Conservation (phyloP, 2,329 filamentous ascomycete genomes). For the Aureobasidium namibiae region DNA sequence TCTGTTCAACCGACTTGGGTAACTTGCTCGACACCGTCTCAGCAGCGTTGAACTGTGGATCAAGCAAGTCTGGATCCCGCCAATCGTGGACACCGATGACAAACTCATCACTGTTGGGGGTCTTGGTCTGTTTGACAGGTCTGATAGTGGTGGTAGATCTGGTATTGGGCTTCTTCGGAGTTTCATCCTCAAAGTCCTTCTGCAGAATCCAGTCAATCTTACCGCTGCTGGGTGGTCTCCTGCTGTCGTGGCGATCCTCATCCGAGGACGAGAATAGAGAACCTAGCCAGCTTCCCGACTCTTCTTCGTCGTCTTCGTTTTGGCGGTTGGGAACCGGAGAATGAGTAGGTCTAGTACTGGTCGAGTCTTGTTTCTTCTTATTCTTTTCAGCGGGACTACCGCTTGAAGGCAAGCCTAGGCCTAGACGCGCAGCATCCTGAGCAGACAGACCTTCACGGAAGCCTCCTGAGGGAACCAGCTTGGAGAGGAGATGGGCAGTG, state of each 20-base stretch:
- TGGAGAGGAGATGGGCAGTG: constrained; percentile 85
- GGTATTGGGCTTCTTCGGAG: constrained; percentile 16
- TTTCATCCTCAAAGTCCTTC: constrained; percentile 54
- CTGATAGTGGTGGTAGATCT: constrained; percentile 14
- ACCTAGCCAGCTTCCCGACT: constrained; percentile 34
- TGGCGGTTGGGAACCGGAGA: background rate
- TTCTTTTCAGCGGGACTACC: constrained; percentile 19
- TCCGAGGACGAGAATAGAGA: constrained; percentile 29
- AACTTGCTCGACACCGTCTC: constrained; percentile 21
- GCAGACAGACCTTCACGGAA: constrained; percentile 53
- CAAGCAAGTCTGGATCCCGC: constrained; percentile 67
- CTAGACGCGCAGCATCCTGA: constrained; percentile 49
- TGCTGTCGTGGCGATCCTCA: constrained; percentile 35
- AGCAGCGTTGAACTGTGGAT: constrained; percentile 16
- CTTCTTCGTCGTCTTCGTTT: constrained; percentile 7
- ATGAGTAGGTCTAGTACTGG: constrained; percentile 3
- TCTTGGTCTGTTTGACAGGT: constrained; percentile 21
- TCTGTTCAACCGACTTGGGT: constrained; percentile 24
- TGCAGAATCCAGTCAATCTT: constrained; percentile 65
- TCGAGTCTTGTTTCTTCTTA: constrained; percentile 15
- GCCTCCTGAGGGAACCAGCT: constrained; percentile 66
- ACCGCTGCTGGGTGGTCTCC: constrained; percentile 63
- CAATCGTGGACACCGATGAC: constrained; percentile 81
- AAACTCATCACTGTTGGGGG: constrained; percentile 50
- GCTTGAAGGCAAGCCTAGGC: constrained; percentile 25